Evolutionary conservation across 1,284 basidiomycete species (phyloP).

Genomic region (Neolentinus lepideus): DNA sequence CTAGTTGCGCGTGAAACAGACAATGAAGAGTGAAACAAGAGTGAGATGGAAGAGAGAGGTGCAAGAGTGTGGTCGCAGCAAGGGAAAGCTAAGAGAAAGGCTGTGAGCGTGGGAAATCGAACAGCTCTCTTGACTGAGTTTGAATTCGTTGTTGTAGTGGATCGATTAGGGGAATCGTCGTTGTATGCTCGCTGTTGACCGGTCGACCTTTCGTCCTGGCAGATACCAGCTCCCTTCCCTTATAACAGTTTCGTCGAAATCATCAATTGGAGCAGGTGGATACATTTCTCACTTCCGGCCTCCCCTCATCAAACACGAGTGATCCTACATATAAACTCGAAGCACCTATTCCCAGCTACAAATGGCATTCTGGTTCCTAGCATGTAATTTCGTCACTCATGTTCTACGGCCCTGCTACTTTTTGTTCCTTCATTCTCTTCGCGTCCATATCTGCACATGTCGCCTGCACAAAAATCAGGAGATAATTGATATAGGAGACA

Average conservation of each 20-base stretch:
- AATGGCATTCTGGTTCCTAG: not conserved
- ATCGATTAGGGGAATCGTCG: not conserved
- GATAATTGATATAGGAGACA: not conserved
- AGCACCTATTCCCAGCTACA: not conserved
- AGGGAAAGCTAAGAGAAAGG: slow-evolving; percentile 1
- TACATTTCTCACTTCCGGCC: not conserved
- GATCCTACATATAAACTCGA: not conserved
- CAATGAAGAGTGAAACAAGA: not conserved
- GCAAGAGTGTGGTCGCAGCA: slow-evolving; percentile 1
- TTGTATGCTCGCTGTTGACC: not conserved
- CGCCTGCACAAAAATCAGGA: not conserved
- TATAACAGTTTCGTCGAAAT: not conserved
- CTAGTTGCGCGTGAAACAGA: not conserved
- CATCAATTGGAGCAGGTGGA: not conserved
- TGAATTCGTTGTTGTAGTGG: slow-evolving; percentile 1
- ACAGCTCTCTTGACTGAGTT: not conserved
- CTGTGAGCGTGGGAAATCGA: slow-evolving; percentile 2
- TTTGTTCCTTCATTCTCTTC: not conserved
- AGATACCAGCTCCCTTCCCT: not conserved
- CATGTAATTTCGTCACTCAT: not conserved
- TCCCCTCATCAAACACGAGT: not conserved
- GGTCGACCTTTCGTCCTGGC: not conserved
- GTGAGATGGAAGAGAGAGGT: not conserved
- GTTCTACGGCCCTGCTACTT: not conserved
- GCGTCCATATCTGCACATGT: not conserved